phyloP scores from a whole-genome alignment of 1,139 yeast species.

The Komagataea norvegica region DNA sequence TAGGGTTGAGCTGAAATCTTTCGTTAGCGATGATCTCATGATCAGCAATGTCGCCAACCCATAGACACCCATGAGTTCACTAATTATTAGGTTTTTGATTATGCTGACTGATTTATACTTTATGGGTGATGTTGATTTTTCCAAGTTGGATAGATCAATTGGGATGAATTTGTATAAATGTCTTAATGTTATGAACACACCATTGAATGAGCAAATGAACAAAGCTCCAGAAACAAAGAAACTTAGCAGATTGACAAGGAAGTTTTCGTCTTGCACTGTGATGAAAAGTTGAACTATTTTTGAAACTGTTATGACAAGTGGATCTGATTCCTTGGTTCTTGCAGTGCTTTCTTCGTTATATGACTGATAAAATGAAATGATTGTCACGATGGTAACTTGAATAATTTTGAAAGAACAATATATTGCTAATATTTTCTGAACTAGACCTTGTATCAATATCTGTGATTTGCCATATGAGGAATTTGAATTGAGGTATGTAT shows the following conservation, averaged over 20 bases:
- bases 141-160: constrained; percentile 17
- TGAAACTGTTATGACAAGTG: constrained; percentile 22
- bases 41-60: constrained; percentile 76
- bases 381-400: constrained; percentile 16
- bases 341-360: constrained; percentile 9
- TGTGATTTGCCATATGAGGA: constrained; percentile 5
- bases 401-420: constrained; percentile 25
- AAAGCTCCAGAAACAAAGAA: constrained; percentile 22
- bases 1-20: constrained; percentile 41
- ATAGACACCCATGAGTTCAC: constrained; percentile 73
- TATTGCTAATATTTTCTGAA: constrained; percentile 13
- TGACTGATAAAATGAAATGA: constrained; percentile 6
- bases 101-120: constrained; percentile 26
- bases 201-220: constrained; percentile 25
- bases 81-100: constrained; percentile 46
- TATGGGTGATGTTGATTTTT: constrained; percentile 7
- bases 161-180: constrained; percentile 26
- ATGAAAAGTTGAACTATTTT: constrained; percentile 19
- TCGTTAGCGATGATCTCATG: constrained; percentile 69
- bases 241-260: constrained; percentile 21
- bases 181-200: constrained; percentile 25
- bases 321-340: constrained; percentile 22
- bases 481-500: constrained; percentile 1
- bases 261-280: constrained; percentile 21
- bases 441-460: constrained; percentile 2